Evolutionary conservation across 2,329 filamentous ascomycete species (phyloP).

Genomic region (Ciborinia camelliae): DNA sequence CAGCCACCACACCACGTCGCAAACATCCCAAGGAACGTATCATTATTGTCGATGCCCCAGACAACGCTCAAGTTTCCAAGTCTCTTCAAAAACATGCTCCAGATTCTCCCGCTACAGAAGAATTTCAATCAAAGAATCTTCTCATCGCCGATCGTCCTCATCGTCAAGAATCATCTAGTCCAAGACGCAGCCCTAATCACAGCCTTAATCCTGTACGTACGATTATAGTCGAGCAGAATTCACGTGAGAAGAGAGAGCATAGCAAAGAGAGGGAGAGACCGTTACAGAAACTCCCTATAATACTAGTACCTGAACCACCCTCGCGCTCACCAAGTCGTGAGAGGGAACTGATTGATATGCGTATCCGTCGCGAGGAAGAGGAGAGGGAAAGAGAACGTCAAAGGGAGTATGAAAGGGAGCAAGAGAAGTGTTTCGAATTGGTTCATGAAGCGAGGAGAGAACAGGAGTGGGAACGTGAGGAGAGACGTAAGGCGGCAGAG

Average conservation of each 20-base stretch:
- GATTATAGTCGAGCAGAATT: constrained; percentile 14
- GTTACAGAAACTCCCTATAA: not conserved
- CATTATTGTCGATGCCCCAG: constrained; percentile 45
- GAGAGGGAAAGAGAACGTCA: constrained; percentile 2
- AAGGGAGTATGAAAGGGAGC: not conserved
- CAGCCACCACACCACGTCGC: constrained; percentile 26
- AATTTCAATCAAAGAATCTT: constrained; percentile 28
- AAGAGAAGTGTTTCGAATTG: not conserved
- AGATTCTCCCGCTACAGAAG: constrained; percentile 39
- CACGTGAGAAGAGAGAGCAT: not conserved
- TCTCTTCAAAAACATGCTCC: constrained; percentile 45
- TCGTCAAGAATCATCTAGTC: constrained; percentile 20
- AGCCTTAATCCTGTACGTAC: constrained; percentile 22
- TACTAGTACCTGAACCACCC: constrained; percentile 7
- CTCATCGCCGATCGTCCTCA: constrained; percentile 34
- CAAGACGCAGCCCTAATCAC: constrained; percentile 26
- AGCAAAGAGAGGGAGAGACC: constrained; percentile 9
- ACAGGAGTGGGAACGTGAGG: constrained; percentile 1
- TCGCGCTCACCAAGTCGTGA: constrained; percentile 12
- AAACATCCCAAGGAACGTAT: constrained; percentile 43
- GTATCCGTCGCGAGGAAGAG: constrained; percentile 15
- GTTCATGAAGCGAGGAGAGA: constrained; percentile 6
- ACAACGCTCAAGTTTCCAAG: constrained; percentile 42
- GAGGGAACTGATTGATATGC: not conserved
- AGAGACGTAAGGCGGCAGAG: not conserved